Evolutionary conservation across 306 rosid genomes (phyloP).

Genomic region (Prunus mongolica): DNA sequence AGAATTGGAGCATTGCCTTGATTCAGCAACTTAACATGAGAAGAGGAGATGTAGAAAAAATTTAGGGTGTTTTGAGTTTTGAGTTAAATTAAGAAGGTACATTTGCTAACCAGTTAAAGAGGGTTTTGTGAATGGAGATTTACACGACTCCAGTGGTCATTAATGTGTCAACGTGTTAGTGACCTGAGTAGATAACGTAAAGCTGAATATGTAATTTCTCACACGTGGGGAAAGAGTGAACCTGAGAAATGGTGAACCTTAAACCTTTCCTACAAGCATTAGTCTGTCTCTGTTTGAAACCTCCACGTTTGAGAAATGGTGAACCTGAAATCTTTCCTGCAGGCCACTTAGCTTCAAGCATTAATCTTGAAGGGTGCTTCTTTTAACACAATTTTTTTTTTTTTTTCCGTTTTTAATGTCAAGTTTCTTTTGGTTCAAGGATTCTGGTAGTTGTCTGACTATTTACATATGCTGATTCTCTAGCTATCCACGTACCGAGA

Average conservation of each 20-base stretch:
- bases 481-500: conserved; percentile 97
- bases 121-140: no score
- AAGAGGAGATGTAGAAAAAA: not conserved
- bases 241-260: no score
- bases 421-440: conserved; percentile 2
- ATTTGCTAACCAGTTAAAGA: no score
- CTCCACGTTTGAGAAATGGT: not conserved
- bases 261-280: not conserved
- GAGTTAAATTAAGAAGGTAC: no score
- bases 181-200: no score
- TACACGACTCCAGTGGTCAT: no score
- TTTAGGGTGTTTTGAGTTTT: not conserved
- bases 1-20: not conserved
- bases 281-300: not conserved
- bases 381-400: conserved; percentile 1
- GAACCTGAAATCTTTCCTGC: not conserved
- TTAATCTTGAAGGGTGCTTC: not conserved
- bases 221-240: no score
- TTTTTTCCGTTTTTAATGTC: not conserved
- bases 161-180: no score
- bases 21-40: not conserved
- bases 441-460: conserved; percentile 1
- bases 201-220: no score
- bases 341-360: not conserved
- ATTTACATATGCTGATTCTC: conserved; percentile 27